These are phyloP conservation scores for Quercus tomentella DNA, from an alignment of 331 rosid species.

Conservation along the genomic window DNA sequence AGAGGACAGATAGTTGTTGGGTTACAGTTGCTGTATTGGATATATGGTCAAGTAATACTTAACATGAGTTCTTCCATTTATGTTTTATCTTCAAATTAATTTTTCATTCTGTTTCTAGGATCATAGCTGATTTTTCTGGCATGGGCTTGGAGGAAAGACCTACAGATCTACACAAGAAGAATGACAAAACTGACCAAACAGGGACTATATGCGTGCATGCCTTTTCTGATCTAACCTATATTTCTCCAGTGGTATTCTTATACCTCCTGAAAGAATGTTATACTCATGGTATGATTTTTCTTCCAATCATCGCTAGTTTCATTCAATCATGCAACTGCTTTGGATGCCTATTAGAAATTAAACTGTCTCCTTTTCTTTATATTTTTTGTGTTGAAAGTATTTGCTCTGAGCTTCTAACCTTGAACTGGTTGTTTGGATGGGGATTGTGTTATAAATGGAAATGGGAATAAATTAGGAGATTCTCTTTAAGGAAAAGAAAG, in stretches of 20 bases:
- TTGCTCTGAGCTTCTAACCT: background rate
- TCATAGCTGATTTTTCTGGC: background rate
- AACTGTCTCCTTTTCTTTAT: background rate
- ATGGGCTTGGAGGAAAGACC: constrained; percentile 64
- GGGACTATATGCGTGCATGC: constrained; percentile 62
- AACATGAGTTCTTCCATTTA: background rate
- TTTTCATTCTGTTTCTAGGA: constrained; percentile 21
- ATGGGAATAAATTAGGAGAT: background rate
- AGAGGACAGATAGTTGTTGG: constrained; percentile 3
- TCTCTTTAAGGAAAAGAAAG: background rate
- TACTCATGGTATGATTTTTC: constrained; percentile 53
- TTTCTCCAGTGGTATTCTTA: constrained; percentile 75
- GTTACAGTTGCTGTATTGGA: background rate
- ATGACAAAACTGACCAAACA: constrained; percentile 23
- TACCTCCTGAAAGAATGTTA: constrained; percentile 82
- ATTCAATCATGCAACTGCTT: background rate
- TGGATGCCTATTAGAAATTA: background rate
- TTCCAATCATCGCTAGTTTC: background rate
- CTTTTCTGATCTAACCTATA: constrained; percentile 56
- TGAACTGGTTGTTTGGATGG: background rate
- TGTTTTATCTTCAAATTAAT: constrained; percentile 1
- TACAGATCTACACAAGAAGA: constrained; percentile 14
- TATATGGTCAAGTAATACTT: background rate
- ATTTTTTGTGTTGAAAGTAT: background rate
- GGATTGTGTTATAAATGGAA: background rate